These are phyloP conservation scores for Neoconidiobolus thromboides DNA, from an alignment of 371 early-diverging fungal genomes.

Conservation along the genomic window DNA sequence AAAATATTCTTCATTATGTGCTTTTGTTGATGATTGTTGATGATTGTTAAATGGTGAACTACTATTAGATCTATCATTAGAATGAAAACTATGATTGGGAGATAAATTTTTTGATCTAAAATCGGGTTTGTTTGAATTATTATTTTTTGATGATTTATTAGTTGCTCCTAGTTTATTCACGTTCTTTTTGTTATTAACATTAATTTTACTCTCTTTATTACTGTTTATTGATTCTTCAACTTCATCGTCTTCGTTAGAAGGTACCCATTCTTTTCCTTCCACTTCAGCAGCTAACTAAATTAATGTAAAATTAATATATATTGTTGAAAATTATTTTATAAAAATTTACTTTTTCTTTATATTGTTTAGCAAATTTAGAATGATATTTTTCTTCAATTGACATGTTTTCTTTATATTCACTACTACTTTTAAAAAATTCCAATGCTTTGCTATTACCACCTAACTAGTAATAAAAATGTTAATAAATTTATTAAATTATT, in stretches of 20 bases:
- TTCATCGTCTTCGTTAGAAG: slow-evolving; percentile 8
- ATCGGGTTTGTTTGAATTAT: too few species aligned
- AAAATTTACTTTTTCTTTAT: slow-evolving; percentile 63
- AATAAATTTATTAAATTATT: background rate
- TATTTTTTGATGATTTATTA: background rate
- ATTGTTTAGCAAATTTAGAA: slow-evolving; percentile 65
- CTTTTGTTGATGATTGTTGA: slow-evolving; percentile 11
- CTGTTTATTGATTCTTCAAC: too few species aligned
- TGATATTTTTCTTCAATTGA: slow-evolving; percentile 65
- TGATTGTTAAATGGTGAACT: too few species aligned
- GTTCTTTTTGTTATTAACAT: too few species aligned
- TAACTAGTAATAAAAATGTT: slow-evolving; percentile 17
- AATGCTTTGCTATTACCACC: slow-evolving; percentile 87
- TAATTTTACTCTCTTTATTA: too few species aligned
- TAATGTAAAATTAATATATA: background rate
- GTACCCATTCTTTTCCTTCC: slow-evolving; percentile 39
- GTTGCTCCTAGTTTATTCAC: background rate
- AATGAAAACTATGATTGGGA: slow-evolving; percentile 8
- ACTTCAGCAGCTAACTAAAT: slow-evolving; percentile 19
- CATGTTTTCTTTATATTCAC: slow-evolving; percentile 64
- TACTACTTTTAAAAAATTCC: slow-evolving; percentile 68
- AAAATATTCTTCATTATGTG: slow-evolving; percentile 53
- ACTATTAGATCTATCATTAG: background rate
- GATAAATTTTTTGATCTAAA: slow-evolving; percentile 11
- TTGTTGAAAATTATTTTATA: background rate